Evolutionary conservation across 495 filamentous ascomycete species (phyloP).

Genomic region (Neurospora sp.): DNA sequence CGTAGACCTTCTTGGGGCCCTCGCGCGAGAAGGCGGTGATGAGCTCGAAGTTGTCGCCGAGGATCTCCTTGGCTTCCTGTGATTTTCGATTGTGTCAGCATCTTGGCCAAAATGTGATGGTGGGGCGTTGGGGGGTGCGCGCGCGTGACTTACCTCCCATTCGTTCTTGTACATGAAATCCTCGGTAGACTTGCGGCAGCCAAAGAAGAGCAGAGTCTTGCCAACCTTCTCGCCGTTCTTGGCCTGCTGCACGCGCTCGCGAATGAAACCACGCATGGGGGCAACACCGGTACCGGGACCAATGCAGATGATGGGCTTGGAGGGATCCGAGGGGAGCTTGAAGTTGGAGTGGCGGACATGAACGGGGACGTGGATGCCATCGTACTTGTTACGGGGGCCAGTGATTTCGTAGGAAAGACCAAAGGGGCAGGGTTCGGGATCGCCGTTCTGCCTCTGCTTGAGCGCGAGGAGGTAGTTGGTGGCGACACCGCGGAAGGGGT

Average conservation of each 20-base stretch:
- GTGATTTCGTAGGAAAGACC: constrained; percentile 81
- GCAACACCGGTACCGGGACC: constrained; percentile 96
- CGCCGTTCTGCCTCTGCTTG: constrained; percentile 94
- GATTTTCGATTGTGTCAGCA: constrained; percentile 1
- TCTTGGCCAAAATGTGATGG: too few species aligned
- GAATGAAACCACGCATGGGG: constrained; percentile 90
- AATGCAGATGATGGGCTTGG: constrained; percentile 90
- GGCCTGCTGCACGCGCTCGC: constrained; percentile 78
- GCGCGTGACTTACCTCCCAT: constrained; percentile 65
- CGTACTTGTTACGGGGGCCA: constrained; percentile 92
- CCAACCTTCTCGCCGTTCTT: constrained; percentile 77
- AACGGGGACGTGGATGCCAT: constrained; percentile 90
- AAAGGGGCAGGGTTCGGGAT: constrained; percentile 73
- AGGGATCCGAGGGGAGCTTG: constrained; percentile 92
- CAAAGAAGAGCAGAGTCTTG: constrained; percentile 87
- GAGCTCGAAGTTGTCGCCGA: constrained; percentile 80
- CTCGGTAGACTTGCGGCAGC: constrained; percentile 73
- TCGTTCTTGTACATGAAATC: constrained; percentile 91
- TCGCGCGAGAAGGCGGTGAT: constrained; percentile 93
- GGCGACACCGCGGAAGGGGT: constrained; percentile 86
- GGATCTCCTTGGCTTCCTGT: constrained; percentile 67
- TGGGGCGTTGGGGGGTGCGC: too few species aligned
- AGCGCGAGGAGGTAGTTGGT: constrained; percentile 96
- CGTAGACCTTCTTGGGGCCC: constrained; percentile 79
- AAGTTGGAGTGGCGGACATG: constrained; percentile 98